Conservation (phyloP, 78 protist species). For the Dictyostelium firmibasis region DNA sequence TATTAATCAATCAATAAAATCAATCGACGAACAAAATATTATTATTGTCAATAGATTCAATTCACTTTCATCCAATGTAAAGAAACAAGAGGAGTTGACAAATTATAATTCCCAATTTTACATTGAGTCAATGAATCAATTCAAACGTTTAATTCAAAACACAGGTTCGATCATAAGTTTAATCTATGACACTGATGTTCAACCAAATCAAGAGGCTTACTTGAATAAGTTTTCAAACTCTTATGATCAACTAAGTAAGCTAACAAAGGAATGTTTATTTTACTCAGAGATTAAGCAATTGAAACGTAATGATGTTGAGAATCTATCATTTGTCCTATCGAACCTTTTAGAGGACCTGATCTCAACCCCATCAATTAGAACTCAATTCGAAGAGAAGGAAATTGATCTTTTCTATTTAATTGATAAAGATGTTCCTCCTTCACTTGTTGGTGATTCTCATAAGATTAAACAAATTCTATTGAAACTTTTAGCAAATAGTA, state of each 20-base stretch:
- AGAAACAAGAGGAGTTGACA: background rate
- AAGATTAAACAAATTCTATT: conserved; percentile 28
- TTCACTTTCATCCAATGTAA: background rate
- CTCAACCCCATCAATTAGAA: conserved; percentile 27
- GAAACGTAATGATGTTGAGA: background rate
- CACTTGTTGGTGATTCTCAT: background rate
- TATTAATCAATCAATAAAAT: background rate
- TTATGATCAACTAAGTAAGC: background rate
- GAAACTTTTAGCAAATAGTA: background rate
- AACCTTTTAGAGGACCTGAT: conserved; percentile 33
- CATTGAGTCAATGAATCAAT: conserved; percentile 18
- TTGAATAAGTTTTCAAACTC: conserved; percentile 7
- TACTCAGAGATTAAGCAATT: conserved; percentile 29
- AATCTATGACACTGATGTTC: conserved; percentile 34
- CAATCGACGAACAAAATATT: background rate
- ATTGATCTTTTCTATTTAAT: conserved; percentile 37
- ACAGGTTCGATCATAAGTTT: conserved; percentile 25
- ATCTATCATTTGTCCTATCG: background rate
- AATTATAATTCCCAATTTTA: background rate
- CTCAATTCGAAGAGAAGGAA: conserved; percentile 40
- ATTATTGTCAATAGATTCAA: background rate
- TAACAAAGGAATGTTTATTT: conserved; percentile 36
- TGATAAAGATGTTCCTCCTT: background rate
- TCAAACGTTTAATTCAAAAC: conserved; percentile 3
- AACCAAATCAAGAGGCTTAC: conserved; percentile 50